phyloP scores from a whole-genome alignment of 805 yeast species.

The Starmerella bombi region DNA sequence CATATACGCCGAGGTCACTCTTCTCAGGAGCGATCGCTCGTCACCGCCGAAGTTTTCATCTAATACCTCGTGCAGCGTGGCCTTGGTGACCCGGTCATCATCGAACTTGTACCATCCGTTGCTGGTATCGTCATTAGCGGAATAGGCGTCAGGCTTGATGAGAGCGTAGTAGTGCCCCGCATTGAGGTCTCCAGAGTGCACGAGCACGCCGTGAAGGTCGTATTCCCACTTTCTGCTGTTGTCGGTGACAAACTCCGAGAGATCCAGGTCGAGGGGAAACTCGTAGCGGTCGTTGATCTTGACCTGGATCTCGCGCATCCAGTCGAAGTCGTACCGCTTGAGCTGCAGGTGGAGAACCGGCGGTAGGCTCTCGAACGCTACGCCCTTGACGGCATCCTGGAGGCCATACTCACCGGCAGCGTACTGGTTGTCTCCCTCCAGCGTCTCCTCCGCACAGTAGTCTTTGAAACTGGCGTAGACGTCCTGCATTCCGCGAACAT shows the following conservation, averaged over 20 bases:
- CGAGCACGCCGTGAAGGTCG: constrained; percentile 81
- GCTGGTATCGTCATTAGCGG: constrained; percentile 30
- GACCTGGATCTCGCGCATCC: constrained; percentile 71
- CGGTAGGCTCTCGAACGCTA: constrained; percentile 79
- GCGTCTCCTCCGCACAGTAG: constrained; percentile 75
- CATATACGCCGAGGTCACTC: constrained; percentile 95
- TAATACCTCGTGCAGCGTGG: constrained; percentile 70
- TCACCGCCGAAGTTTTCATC: constrained; percentile 87
- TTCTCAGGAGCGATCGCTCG: constrained; percentile 36
- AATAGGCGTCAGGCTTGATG: constrained; percentile 54
- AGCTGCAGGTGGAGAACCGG: constrained; percentile 86
- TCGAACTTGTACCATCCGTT: constrained; percentile 75
- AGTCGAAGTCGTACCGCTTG: constrained; percentile 90
- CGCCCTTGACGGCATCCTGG: constrained; percentile 96
- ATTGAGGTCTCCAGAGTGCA: constrained; percentile 90
- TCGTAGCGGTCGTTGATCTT: constrained; percentile 89
- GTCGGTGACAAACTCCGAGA: constrained; percentile 58
- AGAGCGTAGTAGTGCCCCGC: constrained; percentile 95
- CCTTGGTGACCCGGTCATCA: constrained; percentile 87
- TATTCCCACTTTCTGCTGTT: constrained; percentile 61
- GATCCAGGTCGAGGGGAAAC: constrained; percentile 70
- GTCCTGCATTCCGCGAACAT: constrained; percentile 69
- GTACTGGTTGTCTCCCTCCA: constrained; percentile 91
- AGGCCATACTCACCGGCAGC: constrained; percentile 80
- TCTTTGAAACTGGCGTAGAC: constrained; percentile 67